Evolutionary conservation across 768 basidiomycete species (phyloP), one percentile per base, ranked within the genome.

Genomic region (Termitomyces sp.): DNA sequence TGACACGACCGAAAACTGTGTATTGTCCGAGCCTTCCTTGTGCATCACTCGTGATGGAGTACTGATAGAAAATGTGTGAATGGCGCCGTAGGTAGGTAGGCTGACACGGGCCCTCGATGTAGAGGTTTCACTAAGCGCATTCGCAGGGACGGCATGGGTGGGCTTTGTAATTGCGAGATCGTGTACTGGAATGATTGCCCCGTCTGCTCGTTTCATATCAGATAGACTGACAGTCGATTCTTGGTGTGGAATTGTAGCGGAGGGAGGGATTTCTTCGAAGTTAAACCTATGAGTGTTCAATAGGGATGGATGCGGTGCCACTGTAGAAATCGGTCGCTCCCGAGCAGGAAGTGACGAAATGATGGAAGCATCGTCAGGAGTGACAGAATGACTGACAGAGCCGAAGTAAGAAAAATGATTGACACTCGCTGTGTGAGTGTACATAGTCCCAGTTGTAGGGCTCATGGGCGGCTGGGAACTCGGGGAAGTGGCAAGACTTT

Each of bases 21-120:
- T 69, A 60, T 74, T 72, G 2, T 67, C 65, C 1, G 70, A 73
- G 7, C 54, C 62, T 50, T 70, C 66, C 55, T 71, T 70, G n/a
- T 64, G 68, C 11, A 14, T 3, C 10, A 46, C 30, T 31, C 53
- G 55, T 15, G 56, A 38, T 19, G 62, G 54, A 12, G 50, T 33
- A n/a, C 62, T 48, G 31, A 33, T 33, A 15, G 56, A 60, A 5
- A 61, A 57, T n/a, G 61, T 55, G 8, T 70, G 62, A 1, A 70
- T 62, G 6, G 58, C 48, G n/a, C 61, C 67, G 50, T 78, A 77
- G 1, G 73, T 68, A 15, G 77, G 77, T 1, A 76, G 77, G 45
- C 73, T 73, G 51, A 66, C 56, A 8, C 67, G 66, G 4, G 63
- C 17, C 35, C 68, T 55, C 9, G 10, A 11, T 5, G 53, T 33